Conservation (phyloP, 1,284 basidiomycete species). For the Entoloma clypeatum region DNA sequence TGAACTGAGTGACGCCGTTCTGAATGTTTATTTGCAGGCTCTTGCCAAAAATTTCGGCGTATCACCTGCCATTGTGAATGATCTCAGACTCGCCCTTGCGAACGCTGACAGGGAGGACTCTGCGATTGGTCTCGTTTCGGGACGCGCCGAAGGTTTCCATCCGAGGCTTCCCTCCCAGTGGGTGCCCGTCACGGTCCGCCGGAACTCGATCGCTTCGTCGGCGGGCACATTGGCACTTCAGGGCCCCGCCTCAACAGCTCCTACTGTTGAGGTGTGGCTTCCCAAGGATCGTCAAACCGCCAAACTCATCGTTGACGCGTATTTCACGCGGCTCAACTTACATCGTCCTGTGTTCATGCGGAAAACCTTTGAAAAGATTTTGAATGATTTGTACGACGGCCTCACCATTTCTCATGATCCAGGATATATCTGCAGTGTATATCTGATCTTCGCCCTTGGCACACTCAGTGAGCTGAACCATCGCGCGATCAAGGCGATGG, state of each 20-base stretch:
- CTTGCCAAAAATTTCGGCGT: slow-evolving; percentile 79
- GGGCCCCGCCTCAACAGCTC: slow-evolving; percentile 25
- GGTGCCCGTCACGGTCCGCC: slow-evolving; percentile 50
- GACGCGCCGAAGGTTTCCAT: slow-evolving; percentile 57
- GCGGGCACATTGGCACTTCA: slow-evolving; percentile 31
- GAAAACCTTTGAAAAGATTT: slow-evolving; percentile 56
- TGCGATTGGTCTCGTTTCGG: slow-evolving; percentile 66
- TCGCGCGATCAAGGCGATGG: slow-evolving; percentile 44
- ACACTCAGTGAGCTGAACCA: slow-evolving; percentile 78
- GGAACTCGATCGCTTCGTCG: slow-evolving; percentile 36
- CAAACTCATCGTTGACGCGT: slow-evolving; percentile 56
- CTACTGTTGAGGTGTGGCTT: slow-evolving; percentile 57
- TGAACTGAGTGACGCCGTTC: slow-evolving; percentile 1
- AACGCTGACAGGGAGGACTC: slow-evolving; percentile 63
- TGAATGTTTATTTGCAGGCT: slow-evolving; percentile 36
- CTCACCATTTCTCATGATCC: slow-evolving; percentile 54
- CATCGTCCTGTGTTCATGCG: slow-evolving; percentile 73
- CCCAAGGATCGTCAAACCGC: slow-evolving; percentile 72
- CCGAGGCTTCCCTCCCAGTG: slow-evolving; percentile 64
- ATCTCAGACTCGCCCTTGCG: slow-evolving; percentile 48
- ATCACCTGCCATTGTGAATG: slow-evolving; percentile 60
- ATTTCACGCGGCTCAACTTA: slow-evolving; percentile 70
- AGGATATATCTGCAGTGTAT: slow-evolving; percentile 71
- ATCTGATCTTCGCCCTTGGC: slow-evolving; percentile 72
- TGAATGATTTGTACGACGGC: slow-evolving; percentile 63